phyloP scores from a whole-genome alignment of 2,329 filamentous ascomycete species.

The Xylaria multiplex region DNA sequence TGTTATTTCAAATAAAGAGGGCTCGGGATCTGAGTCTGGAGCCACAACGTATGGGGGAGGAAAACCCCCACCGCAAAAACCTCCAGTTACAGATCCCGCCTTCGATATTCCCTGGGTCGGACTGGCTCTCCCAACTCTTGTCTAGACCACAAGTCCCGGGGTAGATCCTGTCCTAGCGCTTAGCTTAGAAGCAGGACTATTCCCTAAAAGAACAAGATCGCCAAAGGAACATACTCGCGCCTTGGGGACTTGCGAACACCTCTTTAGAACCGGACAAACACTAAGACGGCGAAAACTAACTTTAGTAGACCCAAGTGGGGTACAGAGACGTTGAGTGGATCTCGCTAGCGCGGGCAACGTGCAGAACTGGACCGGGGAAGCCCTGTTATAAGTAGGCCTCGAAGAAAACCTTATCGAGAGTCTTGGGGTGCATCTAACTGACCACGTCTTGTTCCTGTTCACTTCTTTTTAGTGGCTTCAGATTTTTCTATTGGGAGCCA shows the following conservation, averaged over 20 bases:
- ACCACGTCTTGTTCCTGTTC: background rate
- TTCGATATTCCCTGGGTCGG: background rate
- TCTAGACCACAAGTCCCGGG: constrained; percentile 5
- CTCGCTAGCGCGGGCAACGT: background rate
- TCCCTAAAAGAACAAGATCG: constrained; percentile 5
- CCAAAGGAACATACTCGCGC: background rate
- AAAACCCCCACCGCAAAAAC: background rate
- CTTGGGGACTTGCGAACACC: background rate
- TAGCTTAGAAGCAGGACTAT: background rate
- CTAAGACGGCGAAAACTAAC: background rate
- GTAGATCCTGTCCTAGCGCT: constrained; percentile 2
- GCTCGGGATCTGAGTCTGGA: background rate
- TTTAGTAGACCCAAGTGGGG: background rate
- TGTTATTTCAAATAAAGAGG: background rate
- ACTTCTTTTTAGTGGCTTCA: background rate
- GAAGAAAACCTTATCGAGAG: constrained; percentile 21
- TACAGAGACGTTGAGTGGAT: constrained; percentile 2
- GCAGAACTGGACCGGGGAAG: constrained; percentile 3
- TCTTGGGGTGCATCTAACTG: background rate
- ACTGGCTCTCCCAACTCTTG: background rate
- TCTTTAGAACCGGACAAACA: constrained; percentile 4
- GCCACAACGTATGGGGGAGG: too few species aligned
- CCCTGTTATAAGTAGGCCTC: constrained; percentile 8
- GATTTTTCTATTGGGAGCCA: background rate
- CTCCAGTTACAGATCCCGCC: background rate